These are phyloP conservation scores for Ustulina deusta DNA, from an alignment of 2,329 filamentous ascomycete species.

Conservation along the genomic window DNA sequence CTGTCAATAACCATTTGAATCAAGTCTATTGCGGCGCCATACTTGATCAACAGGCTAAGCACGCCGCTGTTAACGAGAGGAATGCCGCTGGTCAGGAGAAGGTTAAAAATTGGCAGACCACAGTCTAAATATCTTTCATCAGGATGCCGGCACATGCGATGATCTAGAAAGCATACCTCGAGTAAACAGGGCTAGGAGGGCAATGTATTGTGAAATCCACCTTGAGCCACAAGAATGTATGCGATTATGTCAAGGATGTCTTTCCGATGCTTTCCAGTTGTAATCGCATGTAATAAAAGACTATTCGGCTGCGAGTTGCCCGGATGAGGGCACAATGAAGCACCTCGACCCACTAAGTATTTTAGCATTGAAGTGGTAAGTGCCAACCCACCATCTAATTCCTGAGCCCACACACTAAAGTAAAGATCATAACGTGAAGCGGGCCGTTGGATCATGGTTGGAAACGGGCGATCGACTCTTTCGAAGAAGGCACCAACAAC, in stretches of 20 bases:
- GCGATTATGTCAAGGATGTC: not conserved
- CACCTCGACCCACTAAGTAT: conserved; percentile 1
- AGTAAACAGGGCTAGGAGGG: not conserved
- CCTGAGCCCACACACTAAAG: not conserved
- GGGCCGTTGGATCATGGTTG: not conserved
- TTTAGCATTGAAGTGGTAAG: not conserved
- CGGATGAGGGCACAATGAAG: not conserved
- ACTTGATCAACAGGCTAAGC: not conserved
- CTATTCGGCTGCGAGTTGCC: not conserved
- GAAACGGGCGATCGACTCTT: not conserved
- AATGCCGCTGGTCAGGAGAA: not conserved
- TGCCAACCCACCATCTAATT: not conserved
- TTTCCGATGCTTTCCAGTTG: not conserved
- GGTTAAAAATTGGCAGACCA: not conserved
- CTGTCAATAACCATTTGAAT: not conserved
- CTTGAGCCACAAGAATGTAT: not conserved
- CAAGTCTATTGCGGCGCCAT: not conserved
- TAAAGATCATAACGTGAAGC: not conserved
- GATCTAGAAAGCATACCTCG: not conserved
- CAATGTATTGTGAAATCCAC: not conserved
- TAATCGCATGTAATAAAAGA: not conserved
- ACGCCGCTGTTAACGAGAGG: not conserved
- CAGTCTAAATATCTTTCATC: not conserved
- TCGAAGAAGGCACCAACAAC: not conserved
- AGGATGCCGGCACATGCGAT: not conserved